phyloP scores from a whole-genome alignment of 108 stramenopile genomes.

The Skeletonema menzelii region DNA sequence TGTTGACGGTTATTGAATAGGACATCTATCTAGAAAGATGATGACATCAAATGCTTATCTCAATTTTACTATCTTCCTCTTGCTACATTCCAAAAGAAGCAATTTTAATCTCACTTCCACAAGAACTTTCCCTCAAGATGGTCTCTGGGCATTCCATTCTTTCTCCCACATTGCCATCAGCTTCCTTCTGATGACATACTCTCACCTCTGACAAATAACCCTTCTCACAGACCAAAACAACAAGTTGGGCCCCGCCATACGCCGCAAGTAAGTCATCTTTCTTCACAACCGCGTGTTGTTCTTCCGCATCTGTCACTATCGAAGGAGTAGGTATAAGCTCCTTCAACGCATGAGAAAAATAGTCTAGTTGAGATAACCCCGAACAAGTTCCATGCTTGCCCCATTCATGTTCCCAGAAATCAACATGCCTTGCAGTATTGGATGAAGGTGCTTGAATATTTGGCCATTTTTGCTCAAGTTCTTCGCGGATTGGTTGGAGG shows the following conservation, averaged over 20 bases:
- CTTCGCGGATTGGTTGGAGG: constrained; percentile 12
- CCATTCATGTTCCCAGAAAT: constrained; percentile 76
- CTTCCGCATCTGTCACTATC: constrained; percentile 22
- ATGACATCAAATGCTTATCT: too few relatives aligned
- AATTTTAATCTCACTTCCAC: constrained; percentile 41
- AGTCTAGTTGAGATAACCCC: constrained; percentile 50
- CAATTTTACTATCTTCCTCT: too few relatives aligned
- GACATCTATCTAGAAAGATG: too few relatives aligned
- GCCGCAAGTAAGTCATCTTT: constrained; percentile 30
- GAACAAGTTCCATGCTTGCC: constrained; percentile 74
- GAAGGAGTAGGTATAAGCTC: constrained; percentile 45
- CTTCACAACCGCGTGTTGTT: constrained; percentile 22
- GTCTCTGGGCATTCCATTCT: constrained; percentile 40
- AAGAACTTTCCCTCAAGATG: constrained; percentile 37
- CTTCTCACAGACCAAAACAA: constrained; percentile 32
- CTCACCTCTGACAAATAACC: constrained; percentile 56
- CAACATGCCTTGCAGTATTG: constrained; percentile 4
- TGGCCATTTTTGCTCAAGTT: constrained; percentile 43
- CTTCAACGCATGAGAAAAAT: constrained; percentile 50
- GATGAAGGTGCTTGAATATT: constrained; percentile 35
- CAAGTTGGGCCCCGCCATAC: constrained; percentile 20
- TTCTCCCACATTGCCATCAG: constrained; percentile 25
- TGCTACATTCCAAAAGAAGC: constrained; percentile 6
- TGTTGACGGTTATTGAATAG: too few relatives aligned
- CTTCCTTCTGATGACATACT: constrained; percentile 45